These are phyloP conservation scores for Pseudofabraea citricarpa DNA, from an alignment of 2,329 filamentous ascomycete genomes.

Conservation along the genomic window DNA sequence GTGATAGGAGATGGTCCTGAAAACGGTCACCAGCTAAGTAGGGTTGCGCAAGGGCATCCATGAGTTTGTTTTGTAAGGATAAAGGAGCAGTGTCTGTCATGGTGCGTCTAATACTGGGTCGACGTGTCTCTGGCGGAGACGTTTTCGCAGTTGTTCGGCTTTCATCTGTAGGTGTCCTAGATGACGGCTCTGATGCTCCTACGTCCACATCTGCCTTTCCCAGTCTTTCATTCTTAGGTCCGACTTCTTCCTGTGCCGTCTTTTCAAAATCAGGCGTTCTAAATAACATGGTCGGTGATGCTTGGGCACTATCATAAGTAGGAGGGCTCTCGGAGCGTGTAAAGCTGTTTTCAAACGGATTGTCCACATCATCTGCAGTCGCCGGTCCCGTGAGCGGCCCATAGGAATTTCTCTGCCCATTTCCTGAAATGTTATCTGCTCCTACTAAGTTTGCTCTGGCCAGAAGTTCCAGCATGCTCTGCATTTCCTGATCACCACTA, in stretches of 20 bases:
- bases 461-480: slow-evolving; percentile 86
- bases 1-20: slow-evolving; percentile 33
- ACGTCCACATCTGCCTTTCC: neutral
- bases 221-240: slow-evolving; percentile 14
- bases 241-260: slow-evolving; percentile 10
- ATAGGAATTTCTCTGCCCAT: slow-evolving; percentile 37
- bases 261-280: slow-evolving; percentile 10
- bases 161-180: slow-evolving; percentile 51
- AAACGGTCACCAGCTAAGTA: slow-evolving; percentile 34
- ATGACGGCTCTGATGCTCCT: slow-evolving; percentile 43
- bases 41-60: slow-evolving; percentile 80
- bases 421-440: slow-evolving; percentile 53
- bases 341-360: slow-evolving; percentile 84
- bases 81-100: slow-evolving; percentile 77
- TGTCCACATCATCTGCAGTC: slow-evolving; percentile 59
- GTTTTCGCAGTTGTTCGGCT: slow-evolving; percentile 47
- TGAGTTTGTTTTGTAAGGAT: slow-evolving; percentile 73
- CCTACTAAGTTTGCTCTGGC: slow-evolving; percentile 76
- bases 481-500: slow-evolving; percentile 78
- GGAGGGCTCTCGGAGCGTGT: slow-evolving; percentile 49
- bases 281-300: slow-evolving; percentile 17
- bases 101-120: slow-evolving; percentile 74
- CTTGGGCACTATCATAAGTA: slow-evolving; percentile 23
- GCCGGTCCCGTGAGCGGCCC: slow-evolving; percentile 81
- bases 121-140: slow-evolving; percentile 52